These are phyloP conservation scores for Skeletonema tropicum DNA, from an alignment of 108 stramenopile species.

Conservation along the genomic window DNA sequence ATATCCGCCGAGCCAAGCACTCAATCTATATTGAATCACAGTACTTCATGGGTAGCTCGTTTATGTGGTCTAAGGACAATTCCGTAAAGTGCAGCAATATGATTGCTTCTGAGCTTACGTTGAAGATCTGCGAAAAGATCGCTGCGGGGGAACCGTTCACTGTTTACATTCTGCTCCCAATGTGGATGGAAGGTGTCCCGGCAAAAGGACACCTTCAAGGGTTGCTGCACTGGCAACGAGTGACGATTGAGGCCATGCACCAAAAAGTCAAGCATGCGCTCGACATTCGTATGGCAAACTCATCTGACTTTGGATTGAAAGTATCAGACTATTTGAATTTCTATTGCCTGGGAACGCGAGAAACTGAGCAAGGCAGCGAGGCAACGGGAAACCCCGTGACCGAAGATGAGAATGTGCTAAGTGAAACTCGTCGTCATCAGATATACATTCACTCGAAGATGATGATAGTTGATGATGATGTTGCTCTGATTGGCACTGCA, in stretches of 20 bases:
- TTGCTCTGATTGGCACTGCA: slow-evolving; percentile 64
- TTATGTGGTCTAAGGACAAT: slow-evolving; percentile 48
- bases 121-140: slow-evolving; percentile 70
- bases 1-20: slow-evolving; percentile 61
- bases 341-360: slow-evolving; percentile 52
- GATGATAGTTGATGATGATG: slow-evolving; percentile 74
- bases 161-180: slow-evolving; percentile 65
- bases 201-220: slow-evolving; percentile 37
- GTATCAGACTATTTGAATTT: slow-evolving; percentile 58
- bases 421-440: slow-evolving; percentile 54
- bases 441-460: slow-evolving; percentile 77
- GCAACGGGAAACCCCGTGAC: slow-evolving; percentile 25
- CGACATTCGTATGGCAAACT: slow-evolving; percentile 36
- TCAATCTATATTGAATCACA: slow-evolving; percentile 66
- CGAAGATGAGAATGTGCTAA: slow-evolving; percentile 39
- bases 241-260: slow-evolving; percentile 62
- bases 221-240: slow-evolving; percentile 50
- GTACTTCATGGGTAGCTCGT: slow-evolving; percentile 60
- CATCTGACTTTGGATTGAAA: slow-evolving; percentile 33
- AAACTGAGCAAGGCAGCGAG: slow-evolving; percentile 46
- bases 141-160: slow-evolving; percentile 59
- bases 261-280: slow-evolving; percentile 39
- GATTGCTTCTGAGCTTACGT: slow-evolving; percentile 60
- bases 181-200: slow-evolving; percentile 68
- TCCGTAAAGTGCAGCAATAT: slow-evolving; percentile 56